These are phyloP conservation scores for Mycena polygramma DNA, from an alignment of 768 basidiomycete species.

Conservation along the genomic window DNA sequence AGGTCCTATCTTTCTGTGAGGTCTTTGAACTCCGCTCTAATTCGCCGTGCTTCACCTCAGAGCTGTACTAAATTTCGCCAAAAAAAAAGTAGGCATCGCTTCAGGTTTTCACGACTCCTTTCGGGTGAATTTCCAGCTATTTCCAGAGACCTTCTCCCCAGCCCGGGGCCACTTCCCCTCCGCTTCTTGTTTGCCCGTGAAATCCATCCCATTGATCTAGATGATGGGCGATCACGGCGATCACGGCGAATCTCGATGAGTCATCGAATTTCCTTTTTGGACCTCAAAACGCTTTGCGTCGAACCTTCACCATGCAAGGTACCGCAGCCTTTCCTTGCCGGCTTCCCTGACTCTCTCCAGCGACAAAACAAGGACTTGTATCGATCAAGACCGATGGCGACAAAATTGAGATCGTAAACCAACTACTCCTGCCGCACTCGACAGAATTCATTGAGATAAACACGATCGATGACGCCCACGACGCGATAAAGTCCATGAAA, in stretches of 20 bases:
- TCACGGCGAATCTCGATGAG: background rate
- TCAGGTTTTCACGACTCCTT: no score
- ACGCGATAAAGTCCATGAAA: conserved; percentile 97
- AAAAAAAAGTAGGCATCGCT: no score
- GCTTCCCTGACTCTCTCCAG: conserved; percentile 1
- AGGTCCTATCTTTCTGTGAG: no score
- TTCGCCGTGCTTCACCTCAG: no score
- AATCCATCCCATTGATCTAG: background rate
- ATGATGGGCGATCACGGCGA: background rate
- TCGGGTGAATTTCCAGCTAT: no score
- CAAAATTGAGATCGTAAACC: conserved; percentile 87
- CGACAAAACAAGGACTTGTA: conserved; percentile 15
- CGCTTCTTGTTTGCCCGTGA: background rate
- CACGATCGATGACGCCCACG: conserved; percentile 87
- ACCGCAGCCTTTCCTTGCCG: background rate
- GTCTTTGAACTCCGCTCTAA: no score
- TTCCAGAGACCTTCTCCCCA: no score
- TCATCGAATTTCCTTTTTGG: background rate
- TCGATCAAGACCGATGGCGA: conserved; percentile 34
- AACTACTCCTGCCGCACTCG: conserved; percentile 85
- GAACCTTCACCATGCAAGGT: conserved; percentile 1
- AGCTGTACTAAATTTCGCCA: no score
- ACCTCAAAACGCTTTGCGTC: background rate
- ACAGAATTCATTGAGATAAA: conserved; percentile 74
- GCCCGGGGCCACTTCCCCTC: no score